Base-by-base conservation (phyloP, 345 rosid species). In the Pelargonium nanum region DNA sequence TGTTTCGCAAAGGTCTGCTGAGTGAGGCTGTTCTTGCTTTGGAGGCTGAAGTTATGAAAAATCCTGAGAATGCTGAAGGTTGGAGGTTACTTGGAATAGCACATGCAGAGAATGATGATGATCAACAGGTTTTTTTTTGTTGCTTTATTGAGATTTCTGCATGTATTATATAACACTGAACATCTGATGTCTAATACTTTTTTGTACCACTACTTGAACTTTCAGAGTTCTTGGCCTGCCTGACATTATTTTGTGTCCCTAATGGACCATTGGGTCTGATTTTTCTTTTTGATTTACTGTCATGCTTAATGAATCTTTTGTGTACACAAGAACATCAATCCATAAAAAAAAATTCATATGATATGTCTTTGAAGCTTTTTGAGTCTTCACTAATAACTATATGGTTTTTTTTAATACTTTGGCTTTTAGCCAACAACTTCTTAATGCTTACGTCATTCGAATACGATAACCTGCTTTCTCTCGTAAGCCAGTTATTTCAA, bases 1-100 rank as follows among this genome's bases (percentile, higher is more conserved):
- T 89, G 74, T 93, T 93, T 68, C 91, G 95, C 62, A 93, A 82
- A 80, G 99, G 99, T 59, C 99, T 94, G 72, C 81, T 94, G 61
- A 90, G 99, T 79, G 99, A 94, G 81, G 97, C 99, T 63, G 93
- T 86, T 56, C 99, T 94, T 68, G 99, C 99, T 68, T 73, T 94
- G 74, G 99, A 94, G 78, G 99, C 99, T 65, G 99, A 94, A 85
- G 97, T 94, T 63, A 64, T 94, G 77, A 90, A 94, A 85, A 90
- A 84, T 66, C 87, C 99, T 53, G 92, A 94, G 6, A 94, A 94
- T 79, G 81, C 97, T 57, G 99, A 94, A 85, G 97, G 96, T 60
- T 94, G 99, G 97, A 90, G 99, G 70, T 79, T 94, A 74, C 95
- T 94, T 66, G 99, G 99, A 71, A 89, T 90, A 74, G 83, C 97